Conservation (phyloP, 768 basidiomycete genomes). For the Phylloporus sp. region DNA sequence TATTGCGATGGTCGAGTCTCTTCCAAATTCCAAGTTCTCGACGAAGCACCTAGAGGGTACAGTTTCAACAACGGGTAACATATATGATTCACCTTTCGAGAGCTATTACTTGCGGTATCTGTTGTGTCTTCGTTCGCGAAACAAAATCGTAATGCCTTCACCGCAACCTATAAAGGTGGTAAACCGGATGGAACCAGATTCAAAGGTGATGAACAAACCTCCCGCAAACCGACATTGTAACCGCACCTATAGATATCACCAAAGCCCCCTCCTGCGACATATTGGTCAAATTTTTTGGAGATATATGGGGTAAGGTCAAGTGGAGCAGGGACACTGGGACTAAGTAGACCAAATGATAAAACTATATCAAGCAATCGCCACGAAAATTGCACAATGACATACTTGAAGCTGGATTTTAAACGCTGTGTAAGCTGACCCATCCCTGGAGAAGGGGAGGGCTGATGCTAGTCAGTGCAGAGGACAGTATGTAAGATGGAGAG, state of each 20-base stretch:
- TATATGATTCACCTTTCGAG: no score
- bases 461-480: no score
- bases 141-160: conserved; percentile 16
- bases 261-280: conserved; percentile 7
- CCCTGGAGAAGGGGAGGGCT: no score
- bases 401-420: no score
- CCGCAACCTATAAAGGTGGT: conserved; percentile 15
- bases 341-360: neutral
- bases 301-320: conserved; percentile 10
- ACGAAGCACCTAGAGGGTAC: no score
- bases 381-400: no score
- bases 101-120: neutral
- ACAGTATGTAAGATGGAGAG: no score
- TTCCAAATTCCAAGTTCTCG: no score
- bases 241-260: conserved; percentile 14
- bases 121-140: neutral
- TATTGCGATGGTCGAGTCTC: no score
- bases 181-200: neutral
- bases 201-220: neutral
- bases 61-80: no score
- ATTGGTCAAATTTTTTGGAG: neutral
- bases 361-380: neutral
- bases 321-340: neutral
- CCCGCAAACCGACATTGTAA: neutral
- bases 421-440: no score